Base-by-base conservation (phyloP, 805 yeast species). In the Saturnispora ahearnii region DNA sequence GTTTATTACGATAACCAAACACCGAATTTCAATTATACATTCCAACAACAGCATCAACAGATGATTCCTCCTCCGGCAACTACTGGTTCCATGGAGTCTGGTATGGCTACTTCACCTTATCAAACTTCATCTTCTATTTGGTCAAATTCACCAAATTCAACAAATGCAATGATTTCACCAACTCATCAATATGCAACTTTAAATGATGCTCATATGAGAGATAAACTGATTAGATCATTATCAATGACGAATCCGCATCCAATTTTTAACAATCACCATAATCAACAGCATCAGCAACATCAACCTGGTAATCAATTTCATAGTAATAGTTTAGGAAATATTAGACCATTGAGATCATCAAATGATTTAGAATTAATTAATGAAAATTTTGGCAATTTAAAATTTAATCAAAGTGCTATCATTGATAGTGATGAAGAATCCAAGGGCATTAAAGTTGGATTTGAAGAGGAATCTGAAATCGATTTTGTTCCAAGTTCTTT, bases 401-500 rank as follows among this genome's bases (percentile, higher is more conserved):
- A 15, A 6, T 15, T 31, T 22, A 51, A 28, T 29, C 52, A 49
- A 13, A 51, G 41, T 29, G 58, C 60, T 30, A 51, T 55, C n/a
- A 26, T 44, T 9, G 60, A 57, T 45, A 51, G 54, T 18, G 59
- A 56, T 7, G 50, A 44, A 22, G 57, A 55, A 13, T 41, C 44
- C 22, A 41, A 26, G 22, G 22, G 18, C 8, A 12, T 28, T 2
- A 34, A 31, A 3, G 49, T 29, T 6, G 24, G 29, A 29, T 26
- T 30, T 34, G 40, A 74, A 62, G 33, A 67, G 59, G 45, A 73
- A 15, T 36, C 40, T 62, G 48, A 77, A 44, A 90, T 86, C 55
- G 95, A 86, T 60, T 84, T 79, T 57, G 84, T 89, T 3, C 97
- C 97, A 1, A 80, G 83, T 5, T 78, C 90, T 29, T 67, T 89